These are phyloP conservation scores for Fusarium torreyae DNA, from an alignment of 2,329 filamentous ascomycete genomes.

Conservation along the genomic window DNA sequence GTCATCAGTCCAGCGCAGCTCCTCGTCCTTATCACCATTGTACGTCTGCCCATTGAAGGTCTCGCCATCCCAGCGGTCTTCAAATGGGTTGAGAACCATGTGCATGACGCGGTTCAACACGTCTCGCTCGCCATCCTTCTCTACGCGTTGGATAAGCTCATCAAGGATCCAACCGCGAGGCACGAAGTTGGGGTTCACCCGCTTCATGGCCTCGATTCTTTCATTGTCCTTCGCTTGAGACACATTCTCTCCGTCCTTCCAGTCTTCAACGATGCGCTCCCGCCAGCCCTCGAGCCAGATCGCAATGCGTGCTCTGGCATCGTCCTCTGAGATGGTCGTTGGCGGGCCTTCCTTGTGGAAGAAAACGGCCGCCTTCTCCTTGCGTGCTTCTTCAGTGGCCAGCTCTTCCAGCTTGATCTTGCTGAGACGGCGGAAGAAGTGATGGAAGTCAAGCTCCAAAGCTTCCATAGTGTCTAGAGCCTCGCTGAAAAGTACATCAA, in stretches of 20 bases:
- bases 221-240: constrained; percentile 68
- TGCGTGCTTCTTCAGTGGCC: constrained; percentile 74
- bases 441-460: constrained; percentile 91
- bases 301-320: constrained; percentile 76
- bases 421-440: constrained; percentile 89
- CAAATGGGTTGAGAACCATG: constrained; percentile 87
- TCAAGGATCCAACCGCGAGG: constrained; percentile 94
- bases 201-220: constrained; percentile 82
- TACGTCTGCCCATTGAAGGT: constrained; percentile 64
- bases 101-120: constrained; percentile 85
- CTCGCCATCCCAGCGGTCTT: constrained; percentile 78
- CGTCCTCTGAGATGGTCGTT: constrained; percentile 71
- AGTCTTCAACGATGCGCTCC: constrained; percentile 80
- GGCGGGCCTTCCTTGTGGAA: constrained; percentile 83
- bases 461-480: constrained; percentile 85
- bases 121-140: constrained; percentile 85
- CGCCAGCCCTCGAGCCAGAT: constrained; percentile 89
- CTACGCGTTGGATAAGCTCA: constrained; percentile 90
- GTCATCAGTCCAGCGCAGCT: constrained; percentile 87
- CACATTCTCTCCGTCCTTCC: constrained; percentile 67
- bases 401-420: constrained; percentile 74
- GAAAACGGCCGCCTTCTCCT: constrained; percentile 77
- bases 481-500: constrained; percentile 85
- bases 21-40: constrained; percentile 77
- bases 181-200: constrained; percentile 92